Evolutionary conservation across 2,329 filamentous ascomycete genomes (phyloP).

Genomic region (Orbilia blumenaviensis): DNA sequence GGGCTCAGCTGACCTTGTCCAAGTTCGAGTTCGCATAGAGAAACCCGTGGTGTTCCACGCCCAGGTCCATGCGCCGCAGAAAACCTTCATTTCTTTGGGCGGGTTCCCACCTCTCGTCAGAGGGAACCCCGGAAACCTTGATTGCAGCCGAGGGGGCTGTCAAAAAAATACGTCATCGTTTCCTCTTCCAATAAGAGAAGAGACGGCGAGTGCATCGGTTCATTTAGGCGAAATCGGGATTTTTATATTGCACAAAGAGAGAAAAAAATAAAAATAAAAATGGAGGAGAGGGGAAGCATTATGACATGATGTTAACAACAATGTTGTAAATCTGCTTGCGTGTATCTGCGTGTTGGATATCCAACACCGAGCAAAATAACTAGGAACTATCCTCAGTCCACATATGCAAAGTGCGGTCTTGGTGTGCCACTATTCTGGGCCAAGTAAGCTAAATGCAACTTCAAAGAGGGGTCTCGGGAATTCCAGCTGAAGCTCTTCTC

Average conservation of each 20-base stretch:
- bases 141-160: constrained; percentile 24
- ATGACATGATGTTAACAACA: constrained; percentile 22
- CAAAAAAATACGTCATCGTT: constrained; percentile 44
- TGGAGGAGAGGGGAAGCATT: neutral
- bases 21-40: constrained; percentile 44
- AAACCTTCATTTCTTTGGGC: constrained; percentile 13
- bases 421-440: constrained; percentile 37
- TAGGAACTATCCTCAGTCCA: neutral
- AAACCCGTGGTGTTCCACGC: constrained; percentile 29
- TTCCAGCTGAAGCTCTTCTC: constrained; percentile 22
- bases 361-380: constrained; percentile 17
- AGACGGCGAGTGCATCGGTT: constrained; percentile 5
- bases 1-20: constrained; percentile 44
- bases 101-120: constrained; percentile 12
- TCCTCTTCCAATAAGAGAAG: constrained; percentile 18
- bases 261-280: neutral
- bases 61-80: constrained; percentile 10
- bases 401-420: constrained; percentile 10
- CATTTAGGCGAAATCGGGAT: constrained; percentile 33
- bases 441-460: constrained; percentile 6
- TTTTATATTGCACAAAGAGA: constrained; percentile 1
- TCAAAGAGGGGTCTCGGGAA: constrained; percentile 18
- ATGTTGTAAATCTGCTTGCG: constrained; percentile 22
- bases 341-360: neutral
- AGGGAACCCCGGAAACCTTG: constrained; percentile 42